Evolutionary conservation across 1,284 basidiomycete species (phyloP), one percentile per base, ranked within the genome.

Genomic region (Clitocybe nebularis): DNA sequence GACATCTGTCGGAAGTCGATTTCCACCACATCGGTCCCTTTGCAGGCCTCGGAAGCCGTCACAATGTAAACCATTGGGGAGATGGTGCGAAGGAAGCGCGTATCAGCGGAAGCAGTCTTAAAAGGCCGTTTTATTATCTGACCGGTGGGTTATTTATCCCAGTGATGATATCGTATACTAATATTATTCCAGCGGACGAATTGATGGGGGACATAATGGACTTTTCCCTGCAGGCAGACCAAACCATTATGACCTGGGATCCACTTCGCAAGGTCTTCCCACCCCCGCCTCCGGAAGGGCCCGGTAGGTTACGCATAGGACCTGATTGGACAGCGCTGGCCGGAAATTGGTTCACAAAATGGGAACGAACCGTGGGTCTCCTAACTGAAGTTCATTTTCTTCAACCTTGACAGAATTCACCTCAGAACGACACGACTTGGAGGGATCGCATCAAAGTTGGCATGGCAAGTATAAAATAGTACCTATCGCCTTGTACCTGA

Each of bases 61-160:
- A 70, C 46, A 68, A 69, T 44, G 68, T 70, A n/a, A 62, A 54
- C 6, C 68, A 69, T 36, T 70, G 67, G 67, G 69, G 69, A 37
- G 69, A 71, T 50, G 69, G 69, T 16, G 69, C 69, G 0, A 70
- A 71, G 41, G 69, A 71, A 43, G 67, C 65, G 7, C 58, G 69
- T 4, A 61, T 71, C n/a, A 53, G 56, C 10, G 60, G 61, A 17
- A 61, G 60, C 19, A 63, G 63, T 9, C 47, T 69, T 23, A 63
- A 62, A 43, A 57, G 69, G 21, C 68, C 68, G 5, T 69, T 64
- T 38, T 68, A 65, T 48, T 70, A 69, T 48, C 44, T 71, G 13
- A 65, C 64, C 5, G 55, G 66, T 67, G 32, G 23, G 58, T 45
- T 25, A 28, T 28, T 16, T 29, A 14, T 13, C 23, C 21, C 22